These are phyloP conservation scores for Fusarium virguliforme DNA, from an alignment of 2,329 filamentous ascomycete genomes.

Conservation along the genomic window DNA sequence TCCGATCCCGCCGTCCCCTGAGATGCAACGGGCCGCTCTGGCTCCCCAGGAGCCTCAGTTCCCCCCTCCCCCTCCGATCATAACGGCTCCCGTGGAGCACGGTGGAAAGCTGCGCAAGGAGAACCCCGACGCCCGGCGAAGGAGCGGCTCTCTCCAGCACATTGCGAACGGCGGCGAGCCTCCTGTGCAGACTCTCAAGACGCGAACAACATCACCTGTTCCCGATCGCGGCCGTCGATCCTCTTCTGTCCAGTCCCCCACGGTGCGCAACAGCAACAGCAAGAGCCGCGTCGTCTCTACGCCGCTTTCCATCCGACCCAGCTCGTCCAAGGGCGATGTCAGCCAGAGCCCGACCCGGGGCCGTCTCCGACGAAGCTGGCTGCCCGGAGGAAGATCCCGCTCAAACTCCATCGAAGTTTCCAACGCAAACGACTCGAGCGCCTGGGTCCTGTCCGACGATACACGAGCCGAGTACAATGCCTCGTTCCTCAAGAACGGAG, in stretches of 20 bases:
- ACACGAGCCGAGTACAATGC: constrained; percentile 71
- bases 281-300: constrained; percentile 55
- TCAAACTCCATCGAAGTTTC: constrained; percentile 63
- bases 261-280: constrained; percentile 47
- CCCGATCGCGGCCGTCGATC: constrained; percentile 63
- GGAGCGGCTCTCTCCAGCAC: constrained; percentile 56
- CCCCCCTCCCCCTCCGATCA: constrained; percentile 35
- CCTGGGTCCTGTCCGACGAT: constrained; percentile 72
- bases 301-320: constrained; percentile 52
- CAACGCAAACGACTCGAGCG: constrained; percentile 50
- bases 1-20: constrained; percentile 53
- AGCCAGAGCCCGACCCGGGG: constrained; percentile 64
- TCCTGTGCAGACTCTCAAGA: constrained; percentile 46
- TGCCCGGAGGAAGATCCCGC: constrained; percentile 67
- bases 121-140: constrained; percentile 49
- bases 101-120: constrained; percentile 55
- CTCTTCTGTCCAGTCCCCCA: constrained; percentile 64
- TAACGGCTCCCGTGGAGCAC: constrained; percentile 40
- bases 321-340: constrained; percentile 51
- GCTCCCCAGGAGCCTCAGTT: constrained; percentile 44
- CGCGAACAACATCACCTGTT: constrained; percentile 54
- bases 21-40: constrained; percentile 46
- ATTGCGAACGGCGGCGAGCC: constrained; percentile 28
- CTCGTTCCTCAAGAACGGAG: constrained; percentile 66
- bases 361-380: constrained; percentile 69